Conservation (phyloP, 257 asterid species). For the Solanum ahanhuiri region DNA sequence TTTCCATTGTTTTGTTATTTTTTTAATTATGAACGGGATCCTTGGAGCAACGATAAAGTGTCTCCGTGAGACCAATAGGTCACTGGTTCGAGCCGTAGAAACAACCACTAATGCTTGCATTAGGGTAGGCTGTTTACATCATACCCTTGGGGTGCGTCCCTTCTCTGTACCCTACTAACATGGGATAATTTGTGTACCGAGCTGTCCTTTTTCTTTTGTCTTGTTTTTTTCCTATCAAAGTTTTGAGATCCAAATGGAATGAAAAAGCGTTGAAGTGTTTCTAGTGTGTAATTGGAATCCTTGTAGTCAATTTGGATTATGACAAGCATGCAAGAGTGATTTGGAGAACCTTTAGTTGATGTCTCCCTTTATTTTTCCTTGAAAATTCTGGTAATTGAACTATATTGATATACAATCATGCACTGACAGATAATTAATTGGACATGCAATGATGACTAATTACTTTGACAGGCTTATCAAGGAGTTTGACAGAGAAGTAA, state of each 20-base stretch:
- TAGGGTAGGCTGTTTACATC: neutral
- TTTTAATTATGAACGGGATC: neutral
- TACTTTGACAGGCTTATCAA: slow-evolving; percentile 62
- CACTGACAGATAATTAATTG: neutral
- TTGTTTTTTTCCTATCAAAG: neutral
- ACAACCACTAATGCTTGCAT: neutral
- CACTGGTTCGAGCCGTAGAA: neutral
- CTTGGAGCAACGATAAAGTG: neutral
- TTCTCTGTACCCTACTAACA: neutral
- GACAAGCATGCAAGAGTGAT: neutral
- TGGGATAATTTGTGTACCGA: neutral
- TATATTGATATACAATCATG: neutral
- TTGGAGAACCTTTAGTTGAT: neutral
- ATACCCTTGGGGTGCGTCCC: neutral
- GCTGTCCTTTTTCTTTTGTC: neutral
- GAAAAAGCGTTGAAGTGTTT: neutral
- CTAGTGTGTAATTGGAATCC: neutral
- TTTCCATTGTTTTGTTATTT: neutral
- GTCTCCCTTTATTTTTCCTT: neutral
- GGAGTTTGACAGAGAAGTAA: slow-evolving; percentile 76
- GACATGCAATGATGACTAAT: slow-evolving; percentile 2
- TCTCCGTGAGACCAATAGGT: neutral
- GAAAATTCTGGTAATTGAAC: neutral
- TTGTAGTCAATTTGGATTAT: neutral
- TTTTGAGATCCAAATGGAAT: neutral